A percentile compares a stretch with the other conserved stretches of the same genome.
Evolutionary conservation across 73 alveolate species (phyloP).

Genomic region (Paramecium primaurelia): DNA sequence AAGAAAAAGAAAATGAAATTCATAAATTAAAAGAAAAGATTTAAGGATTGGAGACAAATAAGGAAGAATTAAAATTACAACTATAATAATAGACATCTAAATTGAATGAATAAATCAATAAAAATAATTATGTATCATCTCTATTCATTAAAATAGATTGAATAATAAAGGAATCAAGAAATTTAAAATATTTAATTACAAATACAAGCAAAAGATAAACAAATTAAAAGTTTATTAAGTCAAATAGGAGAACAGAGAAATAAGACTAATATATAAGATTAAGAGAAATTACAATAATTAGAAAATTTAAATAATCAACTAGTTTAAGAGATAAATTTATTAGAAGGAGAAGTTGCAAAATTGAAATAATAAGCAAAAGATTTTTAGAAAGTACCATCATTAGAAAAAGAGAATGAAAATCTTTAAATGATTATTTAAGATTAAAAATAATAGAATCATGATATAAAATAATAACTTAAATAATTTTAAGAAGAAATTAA

Average conservation of each 20-base stretch:
- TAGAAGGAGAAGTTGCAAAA: neutral
- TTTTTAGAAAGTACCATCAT: neutral
- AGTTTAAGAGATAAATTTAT: neutral
- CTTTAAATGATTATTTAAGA: neutral
- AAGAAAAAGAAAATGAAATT: neutral
- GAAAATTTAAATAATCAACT: neutral
- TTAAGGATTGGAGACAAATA: neutral
- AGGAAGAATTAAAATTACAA: neutral
- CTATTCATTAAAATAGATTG: neutral
- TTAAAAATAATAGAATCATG: neutral
- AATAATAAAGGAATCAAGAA: neutral
- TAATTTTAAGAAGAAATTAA: neutral
- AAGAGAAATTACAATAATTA: neutral
- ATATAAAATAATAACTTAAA: neutral
- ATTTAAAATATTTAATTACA: neutral
- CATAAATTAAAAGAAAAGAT: neutral
- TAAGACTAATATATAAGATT: neutral
- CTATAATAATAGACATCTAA: neutral
- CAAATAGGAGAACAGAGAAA: neutral
- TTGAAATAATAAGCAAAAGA: neutral
- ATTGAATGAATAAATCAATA: neutral
- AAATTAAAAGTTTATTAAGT: neutral
- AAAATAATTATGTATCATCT: neutral
- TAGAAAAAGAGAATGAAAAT: neutral
- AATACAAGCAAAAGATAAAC: neutral